Percentiles rank a stretch among this genome's conserved stretches.
These are phyloP conservation scores for Spathaspora girioi DNA, from an alignment of 805 yeast species.

Conservation along the genomic window DNA sequence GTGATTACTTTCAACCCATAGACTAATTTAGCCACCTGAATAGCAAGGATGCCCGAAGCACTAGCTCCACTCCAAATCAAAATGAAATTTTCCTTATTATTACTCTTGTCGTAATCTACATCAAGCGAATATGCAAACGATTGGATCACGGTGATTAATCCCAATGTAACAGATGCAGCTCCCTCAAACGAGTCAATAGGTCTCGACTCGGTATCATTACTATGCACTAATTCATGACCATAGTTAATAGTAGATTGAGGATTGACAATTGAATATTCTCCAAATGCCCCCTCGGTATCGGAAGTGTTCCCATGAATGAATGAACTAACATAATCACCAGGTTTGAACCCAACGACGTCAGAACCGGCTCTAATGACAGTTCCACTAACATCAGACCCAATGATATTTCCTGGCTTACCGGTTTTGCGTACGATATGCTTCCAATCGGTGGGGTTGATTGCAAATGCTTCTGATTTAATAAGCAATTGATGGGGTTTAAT, in stretches of 20 bases:
- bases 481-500: slow-evolving; percentile 31
- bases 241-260: slow-evolving; percentile 34
- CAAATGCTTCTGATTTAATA: slow-evolving; percentile 50
- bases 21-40: slow-evolving; percentile 27
- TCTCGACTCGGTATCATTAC: slow-evolving; percentile 20
- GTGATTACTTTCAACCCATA: slow-evolving; percentile 28
- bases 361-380: slow-evolving; percentile 49
- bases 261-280: slow-evolving; percentile 46
- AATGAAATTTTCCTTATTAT: slow-evolving; percentile 14
- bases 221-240: neutral
- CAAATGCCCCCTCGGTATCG: slow-evolving; percentile 55
- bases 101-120: slow-evolving; percentile 12
- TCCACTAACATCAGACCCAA: slow-evolving; percentile 64
- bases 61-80: slow-evolving; percentile 38
- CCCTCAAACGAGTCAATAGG: slow-evolving; percentile 48
- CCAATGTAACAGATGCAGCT: slow-evolving; percentile 60
- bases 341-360: slow-evolving; percentile 28
- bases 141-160: slow-evolving; percentile 48
- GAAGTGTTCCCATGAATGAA: slow-evolving; percentile 52
- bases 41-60: slow-evolving; percentile 29
- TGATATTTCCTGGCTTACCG: slow-evolving; percentile 43
- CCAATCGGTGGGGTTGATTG: slow-evolving; percentile 72
- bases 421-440: slow-evolving; percentile 44
- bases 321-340: slow-evolving; percentile 58
- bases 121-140: slow-evolving; percentile 33